Evolutionary conservation across 1,284 basidiomycete genomes (phyloP).

Genomic region (Leccinum huronense): DNA sequence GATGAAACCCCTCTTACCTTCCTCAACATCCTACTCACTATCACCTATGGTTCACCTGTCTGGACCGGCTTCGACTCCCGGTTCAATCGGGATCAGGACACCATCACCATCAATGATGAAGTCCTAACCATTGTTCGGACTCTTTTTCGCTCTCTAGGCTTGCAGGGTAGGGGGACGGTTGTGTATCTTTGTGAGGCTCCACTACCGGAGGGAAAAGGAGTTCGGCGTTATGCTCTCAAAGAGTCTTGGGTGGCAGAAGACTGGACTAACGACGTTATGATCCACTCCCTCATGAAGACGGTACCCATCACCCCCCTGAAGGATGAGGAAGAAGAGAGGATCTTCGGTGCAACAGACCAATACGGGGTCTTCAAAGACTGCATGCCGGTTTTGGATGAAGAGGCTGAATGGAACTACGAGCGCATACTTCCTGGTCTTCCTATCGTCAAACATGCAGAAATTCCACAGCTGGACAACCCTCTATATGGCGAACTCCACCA

Average conservation of each 20-base stretch:
- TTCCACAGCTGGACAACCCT: no score
- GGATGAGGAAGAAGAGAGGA: neutral
- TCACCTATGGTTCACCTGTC: no score
- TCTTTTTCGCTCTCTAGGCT: neutral
- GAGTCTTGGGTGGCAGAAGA: neutral
- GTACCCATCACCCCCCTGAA: neutral
- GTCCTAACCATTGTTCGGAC: neutral
- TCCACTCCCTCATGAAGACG: neutral
- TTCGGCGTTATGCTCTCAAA: neutral
- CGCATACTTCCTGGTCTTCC: no score
- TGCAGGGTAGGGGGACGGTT: neutral
- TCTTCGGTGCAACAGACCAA: neutral
- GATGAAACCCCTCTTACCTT: no score
- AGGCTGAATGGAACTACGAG: neutral
- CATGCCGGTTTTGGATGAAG: neutral
- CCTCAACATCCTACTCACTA: no score
- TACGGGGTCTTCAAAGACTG: no score
- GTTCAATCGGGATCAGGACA: no score
- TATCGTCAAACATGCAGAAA: no score
- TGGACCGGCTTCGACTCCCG: no score
- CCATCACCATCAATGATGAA: no score
- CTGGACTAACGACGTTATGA: neutral
- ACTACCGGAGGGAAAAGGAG: neutral
- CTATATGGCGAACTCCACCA: no score
- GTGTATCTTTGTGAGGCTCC: neutral